Evolutionary conservation across 1,139 yeast species (phyloP), one percentile per base, ranked within the genome.

Genomic region (Blastobotrys illinoisensis): DNA sequence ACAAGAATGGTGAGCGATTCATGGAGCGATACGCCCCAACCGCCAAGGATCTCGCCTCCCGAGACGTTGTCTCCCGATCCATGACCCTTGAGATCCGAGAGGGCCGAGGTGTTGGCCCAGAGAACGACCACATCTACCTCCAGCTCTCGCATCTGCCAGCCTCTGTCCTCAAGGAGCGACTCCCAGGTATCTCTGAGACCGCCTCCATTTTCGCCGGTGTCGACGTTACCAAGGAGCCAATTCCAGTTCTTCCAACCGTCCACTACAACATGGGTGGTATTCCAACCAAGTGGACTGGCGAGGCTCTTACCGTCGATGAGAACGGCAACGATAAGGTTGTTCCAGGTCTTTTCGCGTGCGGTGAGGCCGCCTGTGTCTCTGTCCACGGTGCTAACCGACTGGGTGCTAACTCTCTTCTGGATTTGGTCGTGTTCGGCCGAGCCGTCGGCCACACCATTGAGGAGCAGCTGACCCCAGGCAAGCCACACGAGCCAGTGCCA

Each of bases 201-300:
- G 99, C 98, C 48, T 88, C 91, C 64, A 93, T 93, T 75, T 93
- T 93, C 69, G 97, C 99, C 53, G 99, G 99, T 79, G 99, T 93
- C 64, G 99, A 93, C 75, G 98, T 93, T 63, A 93, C 99, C 62
- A 93, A 93, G 80, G 97, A 93, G 78, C 99, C 99, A 70, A 95
- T 95, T 71, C 99, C 99, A 67, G 93, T 93, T 67, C 77, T 93
- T 69, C 99, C 99, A 67, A 93, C 99, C 61, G 99, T 93, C 61
- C 99, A 93, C 77, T 93, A 93, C 81, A 93, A 93, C 77, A 93
- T 93, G 99, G 99, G 99, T 74, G 99, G 99, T 84, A 88, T 93
- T 64, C 99, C 99, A 74, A 93, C 99, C 66, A 89, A 86, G 74
- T 93, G 90, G 88, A 87, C 86, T 66, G 98, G 98, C 79, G 97